Evolutionary conservation across 345 rosid genomes (phyloP).

Genomic region (Abelmoschus esculentus): DNA sequence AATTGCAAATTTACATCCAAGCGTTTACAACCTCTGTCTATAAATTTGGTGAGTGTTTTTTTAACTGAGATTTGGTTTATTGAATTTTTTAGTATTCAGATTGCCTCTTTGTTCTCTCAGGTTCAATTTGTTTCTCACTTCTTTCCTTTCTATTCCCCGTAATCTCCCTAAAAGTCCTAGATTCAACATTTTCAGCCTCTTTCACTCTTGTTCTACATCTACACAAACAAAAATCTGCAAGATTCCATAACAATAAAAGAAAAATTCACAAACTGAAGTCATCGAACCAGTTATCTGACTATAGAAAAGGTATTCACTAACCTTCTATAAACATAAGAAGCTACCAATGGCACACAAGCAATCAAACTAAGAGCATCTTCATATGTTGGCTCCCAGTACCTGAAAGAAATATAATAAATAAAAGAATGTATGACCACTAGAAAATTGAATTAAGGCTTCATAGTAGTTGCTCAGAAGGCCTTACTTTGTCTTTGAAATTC

Average conservation of each 20-base stretch:
- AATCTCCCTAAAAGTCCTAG: neutral
- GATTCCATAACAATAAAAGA: neutral
- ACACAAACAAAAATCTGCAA: neutral
- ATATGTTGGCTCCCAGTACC: constrained; percentile 97
- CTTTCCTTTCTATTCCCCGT: neutral
- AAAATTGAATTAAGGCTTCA: constrained; percentile 10
- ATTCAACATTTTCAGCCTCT: neutral
- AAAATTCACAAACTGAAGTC: neutral
- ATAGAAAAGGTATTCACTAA: constrained; percentile 28
- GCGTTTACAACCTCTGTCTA: neutral
- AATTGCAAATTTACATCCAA: neutral
- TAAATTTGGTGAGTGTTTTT: neutral
- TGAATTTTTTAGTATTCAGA: neutral
- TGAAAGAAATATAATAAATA: constrained; percentile 23
- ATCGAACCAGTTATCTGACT: neutral
- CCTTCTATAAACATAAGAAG: constrained; percentile 90
- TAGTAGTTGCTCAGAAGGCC: constrained; percentile 17
- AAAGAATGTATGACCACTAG: constrained; percentile 9
- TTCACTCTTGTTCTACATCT: neutral
- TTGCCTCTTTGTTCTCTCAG: neutral
- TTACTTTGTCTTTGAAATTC: constrained; percentile 85
- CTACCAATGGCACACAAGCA: constrained; percentile 81
- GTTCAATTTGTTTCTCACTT: neutral
- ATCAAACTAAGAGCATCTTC: constrained; percentile 88
- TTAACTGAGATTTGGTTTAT: neutral